Evolutionary conservation across 441 rosid species (phyloP).

Genomic region (Pelargonium cotyledonis): DNA sequence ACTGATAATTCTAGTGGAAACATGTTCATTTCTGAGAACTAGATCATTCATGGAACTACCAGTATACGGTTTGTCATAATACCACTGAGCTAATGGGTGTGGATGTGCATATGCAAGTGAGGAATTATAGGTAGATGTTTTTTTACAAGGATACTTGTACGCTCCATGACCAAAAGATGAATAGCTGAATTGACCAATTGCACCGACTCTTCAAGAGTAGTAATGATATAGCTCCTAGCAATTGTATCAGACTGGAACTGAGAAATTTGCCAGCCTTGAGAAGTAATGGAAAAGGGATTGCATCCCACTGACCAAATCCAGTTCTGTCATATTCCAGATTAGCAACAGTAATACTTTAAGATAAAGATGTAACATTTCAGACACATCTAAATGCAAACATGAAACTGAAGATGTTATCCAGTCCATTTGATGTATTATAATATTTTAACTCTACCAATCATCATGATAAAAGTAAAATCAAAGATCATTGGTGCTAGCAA

Average conservation of each 20-base stretch:
- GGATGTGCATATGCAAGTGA: neutral
- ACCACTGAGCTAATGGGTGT: neutral
- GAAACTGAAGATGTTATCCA: neutral
- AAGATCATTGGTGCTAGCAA: neutral
- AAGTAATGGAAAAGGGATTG: constrained; percentile 76
- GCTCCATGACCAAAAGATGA: constrained; percentile 74
- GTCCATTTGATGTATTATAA: neutral
- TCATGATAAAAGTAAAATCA: neutral
- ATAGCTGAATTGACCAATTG: constrained; percentile 75
- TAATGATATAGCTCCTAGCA: constrained; percentile 85
- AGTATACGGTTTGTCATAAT: neutral
- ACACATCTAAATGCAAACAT: neutral
- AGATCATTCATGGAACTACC: constrained; percentile 1
- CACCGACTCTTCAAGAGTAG: constrained; percentile 88
- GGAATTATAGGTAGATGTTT: neutral
- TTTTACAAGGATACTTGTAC: constrained; percentile 74
- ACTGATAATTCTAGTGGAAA: neutral
- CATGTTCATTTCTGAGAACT: neutral
- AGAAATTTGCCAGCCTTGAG: constrained; percentile 88
- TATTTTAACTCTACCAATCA: neutral
- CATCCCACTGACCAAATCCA: constrained; percentile 99
- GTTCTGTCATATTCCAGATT: constrained; percentile 46
- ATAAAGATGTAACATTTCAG: neutral
- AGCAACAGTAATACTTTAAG: constrained; percentile 6
- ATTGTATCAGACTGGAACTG: constrained; percentile 85